Percentiles rank a stretch among this genome's conserved stretches.
Evolutionary conservation across 495 filamentous ascomycete genomes (phyloP).

Genomic region (Aspergillus kassunensis): DNA sequence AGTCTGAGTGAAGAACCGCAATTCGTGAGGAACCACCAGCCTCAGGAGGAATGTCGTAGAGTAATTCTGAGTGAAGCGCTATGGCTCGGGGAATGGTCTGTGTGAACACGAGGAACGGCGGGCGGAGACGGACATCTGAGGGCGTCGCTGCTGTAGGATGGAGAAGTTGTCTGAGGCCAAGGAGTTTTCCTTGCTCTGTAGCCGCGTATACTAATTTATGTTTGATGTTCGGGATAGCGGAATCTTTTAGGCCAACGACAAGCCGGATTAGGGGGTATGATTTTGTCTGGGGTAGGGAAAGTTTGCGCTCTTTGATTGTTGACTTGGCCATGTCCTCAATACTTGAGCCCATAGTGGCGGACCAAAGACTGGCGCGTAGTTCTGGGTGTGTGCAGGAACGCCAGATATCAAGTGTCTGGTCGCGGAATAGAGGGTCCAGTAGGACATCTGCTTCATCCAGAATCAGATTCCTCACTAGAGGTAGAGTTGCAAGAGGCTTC

Average conservation of each 20-base stretch:
- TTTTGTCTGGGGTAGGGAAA: conserved; percentile 20
- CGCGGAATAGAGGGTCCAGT: conserved; percentile 82
- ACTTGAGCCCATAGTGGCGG: conserved; percentile 92
- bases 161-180: conserved; percentile 88
- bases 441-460: conserved; percentile 95
- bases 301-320: conserved; percentile 52
- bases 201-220: conserved; percentile 89
- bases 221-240: conserved; percentile 82
- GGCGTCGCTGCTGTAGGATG: conserved; percentile 62
- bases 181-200: conserved; percentile 87
- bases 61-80: conserved; percentile 82
- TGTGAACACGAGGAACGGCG: conserved; percentile 90
- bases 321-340: conserved; percentile 72
- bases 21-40: conserved; percentile 84
- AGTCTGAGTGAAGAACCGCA: conserved; percentile 83
- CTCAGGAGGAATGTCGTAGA: conserved; percentile 87
- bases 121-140: conserved; percentile 61
- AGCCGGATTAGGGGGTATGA: conserved; percentile 65
- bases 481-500: conserved; percentile 45
- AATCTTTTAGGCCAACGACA: conserved; percentile 92
- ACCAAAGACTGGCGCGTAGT: conserved; percentile 80
- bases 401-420: conserved; percentile 89
- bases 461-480: conserved; percentile 65
- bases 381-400: conserved; percentile 60
- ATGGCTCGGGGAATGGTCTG: conserved; percentile 88